Conservation (phyloP, 495 filamentous ascomycete species). For the Annulohypoxylon maeteangense region DNA sequence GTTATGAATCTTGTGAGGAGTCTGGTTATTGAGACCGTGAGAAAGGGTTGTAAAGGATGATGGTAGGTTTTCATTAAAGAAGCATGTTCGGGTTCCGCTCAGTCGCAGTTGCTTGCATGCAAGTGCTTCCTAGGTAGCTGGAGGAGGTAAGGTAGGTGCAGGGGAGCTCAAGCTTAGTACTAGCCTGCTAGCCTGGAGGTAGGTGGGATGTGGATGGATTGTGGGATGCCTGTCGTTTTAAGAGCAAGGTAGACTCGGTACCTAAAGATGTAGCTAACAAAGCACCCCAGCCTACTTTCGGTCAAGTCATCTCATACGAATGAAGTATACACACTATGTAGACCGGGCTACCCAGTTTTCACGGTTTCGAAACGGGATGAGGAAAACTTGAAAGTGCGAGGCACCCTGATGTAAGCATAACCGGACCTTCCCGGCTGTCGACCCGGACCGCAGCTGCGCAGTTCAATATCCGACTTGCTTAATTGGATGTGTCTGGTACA, state of each 20-base stretch:
- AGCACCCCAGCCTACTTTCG: constrained; percentile 20
- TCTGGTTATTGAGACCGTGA: constrained; percentile 2
- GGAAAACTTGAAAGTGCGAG: constrained; percentile 14
- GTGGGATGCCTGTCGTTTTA: constrained; percentile 31
- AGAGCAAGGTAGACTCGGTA: constrained; percentile 27
- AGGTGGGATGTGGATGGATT: neutral
- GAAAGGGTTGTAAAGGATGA: constrained; percentile 10
- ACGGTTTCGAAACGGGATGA: constrained; percentile 23
- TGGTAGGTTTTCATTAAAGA: constrained; percentile 27
- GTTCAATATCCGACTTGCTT: constrained; percentile 22
- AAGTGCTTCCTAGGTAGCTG: neutral
- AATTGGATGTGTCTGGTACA: constrained; percentile 10
- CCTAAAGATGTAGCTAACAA: constrained; percentile 8
- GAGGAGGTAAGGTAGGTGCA: constrained; percentile 7
- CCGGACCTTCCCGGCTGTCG: constrained; percentile 25
- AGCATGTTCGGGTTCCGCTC: neutral
- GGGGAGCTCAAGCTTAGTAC: neutral
- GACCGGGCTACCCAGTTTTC: constrained; percentile 4
- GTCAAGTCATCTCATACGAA: constrained; percentile 22
- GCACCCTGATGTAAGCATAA: neutral
- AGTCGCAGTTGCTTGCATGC: constrained; percentile 5
- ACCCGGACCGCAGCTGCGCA: constrained; percentile 33
- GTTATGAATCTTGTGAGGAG: constrained; percentile 3
- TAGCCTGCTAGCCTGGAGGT: too few relatives aligned
- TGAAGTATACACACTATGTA: neutral